These are phyloP conservation scores for Eucalyptus tenuipes DNA, from an alignment of 345 rosid species.

Conservation along the genomic window DNA sequence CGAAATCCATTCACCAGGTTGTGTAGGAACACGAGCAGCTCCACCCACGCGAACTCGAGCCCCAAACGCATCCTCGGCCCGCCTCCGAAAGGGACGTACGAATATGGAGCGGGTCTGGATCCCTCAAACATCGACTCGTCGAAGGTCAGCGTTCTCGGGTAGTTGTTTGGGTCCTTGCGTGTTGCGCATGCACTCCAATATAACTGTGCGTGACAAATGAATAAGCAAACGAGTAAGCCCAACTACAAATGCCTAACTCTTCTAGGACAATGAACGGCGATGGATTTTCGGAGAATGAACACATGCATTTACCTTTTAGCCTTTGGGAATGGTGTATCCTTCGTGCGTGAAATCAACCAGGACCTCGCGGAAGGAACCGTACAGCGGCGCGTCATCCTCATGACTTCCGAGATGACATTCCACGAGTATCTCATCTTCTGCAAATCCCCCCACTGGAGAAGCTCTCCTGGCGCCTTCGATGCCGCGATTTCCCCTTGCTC, in stretches of 20 bases:
- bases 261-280: not conserved
- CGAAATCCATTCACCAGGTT: not conserved
- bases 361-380: conserved; percentile 1
- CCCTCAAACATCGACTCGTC: conserved; percentile 10
- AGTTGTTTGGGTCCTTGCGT: not conserved
- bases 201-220: not conserved
- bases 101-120: not conserved
- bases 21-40: conserved; percentile 12
- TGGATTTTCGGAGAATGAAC: not conserved
- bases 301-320: not conserved
- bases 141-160: not conserved
- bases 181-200: not conserved
- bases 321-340: conserved; percentile 21
- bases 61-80: conserved; percentile 10
- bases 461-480: not conserved
- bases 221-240: not conserved
- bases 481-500: not conserved
- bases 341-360: conserved; percentile 17
- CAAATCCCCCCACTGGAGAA: not conserved
- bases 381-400: not conserved
- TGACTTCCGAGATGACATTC: not conserved
- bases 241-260: no score
- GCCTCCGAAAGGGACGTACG: conserved; percentile 11
- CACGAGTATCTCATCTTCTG: not conserved
- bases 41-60: not conserved